These are phyloP conservation scores for Syzygium syzygioides DNA, from an alignment of 441 rosid genomes.

Conservation along the genomic window DNA sequence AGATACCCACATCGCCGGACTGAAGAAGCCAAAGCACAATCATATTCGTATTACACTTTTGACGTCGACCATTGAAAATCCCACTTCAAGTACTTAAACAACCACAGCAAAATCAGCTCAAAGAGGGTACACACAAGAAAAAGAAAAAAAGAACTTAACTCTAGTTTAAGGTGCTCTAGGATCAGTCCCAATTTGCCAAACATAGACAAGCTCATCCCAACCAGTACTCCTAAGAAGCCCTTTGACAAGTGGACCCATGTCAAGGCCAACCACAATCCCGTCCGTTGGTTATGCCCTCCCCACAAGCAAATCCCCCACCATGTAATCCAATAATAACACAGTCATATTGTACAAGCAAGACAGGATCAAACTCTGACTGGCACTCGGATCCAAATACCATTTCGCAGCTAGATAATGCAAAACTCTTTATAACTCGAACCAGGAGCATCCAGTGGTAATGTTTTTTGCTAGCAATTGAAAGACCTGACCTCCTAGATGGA, in stretches of 20 bases:
- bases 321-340: conserved; percentile 70
- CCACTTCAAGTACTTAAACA: neutral
- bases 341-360: conserved; percentile 81
- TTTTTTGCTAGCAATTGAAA: neutral
- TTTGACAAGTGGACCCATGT: conserved; percentile 86
- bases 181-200: conserved; percentile 89
- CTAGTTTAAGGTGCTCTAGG: conserved; percentile 46
- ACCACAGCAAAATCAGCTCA: neutral
- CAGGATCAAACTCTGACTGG: conserved; percentile 16
- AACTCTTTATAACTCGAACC: neutral
- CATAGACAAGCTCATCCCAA: conserved; percentile 86
- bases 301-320: conserved; percentile 82
- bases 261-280: conserved; percentile 78
- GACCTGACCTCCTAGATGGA: neutral
- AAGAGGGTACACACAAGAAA: neutral
- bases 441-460: neutral
- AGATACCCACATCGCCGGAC: neutral
- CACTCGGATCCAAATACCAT: neutral
- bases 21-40: neutral
- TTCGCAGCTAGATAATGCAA: neutral
- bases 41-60: neutral
- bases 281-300: conserved; percentile 67
- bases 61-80: neutral
- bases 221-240: conserved; percentile 77
- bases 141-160: neutral